Conservation (phyloP, 495 filamentous ascomycete genomes). For the Aspergillus olivimuriae region DNA sequence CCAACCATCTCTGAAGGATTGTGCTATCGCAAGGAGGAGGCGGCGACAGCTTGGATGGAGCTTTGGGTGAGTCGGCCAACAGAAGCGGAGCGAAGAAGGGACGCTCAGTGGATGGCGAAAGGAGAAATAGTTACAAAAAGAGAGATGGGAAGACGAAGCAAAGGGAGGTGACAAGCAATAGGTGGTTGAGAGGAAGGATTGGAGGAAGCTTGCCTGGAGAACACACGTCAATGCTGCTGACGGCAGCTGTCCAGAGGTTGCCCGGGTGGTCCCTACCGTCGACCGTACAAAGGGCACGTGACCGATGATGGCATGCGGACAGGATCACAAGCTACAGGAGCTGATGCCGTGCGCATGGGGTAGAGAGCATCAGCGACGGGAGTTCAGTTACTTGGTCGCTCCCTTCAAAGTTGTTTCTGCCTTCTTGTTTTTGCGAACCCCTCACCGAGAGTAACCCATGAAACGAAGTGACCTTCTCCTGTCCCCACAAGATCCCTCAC, state of each 20-base stretch:
- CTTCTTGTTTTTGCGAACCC: no score
- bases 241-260: slow-evolving; percentile 18
- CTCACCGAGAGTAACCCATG: no score
- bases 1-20: slow-evolving; percentile 64
- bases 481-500: no score
- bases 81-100: neutral
- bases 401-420: no score
- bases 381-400: no score
- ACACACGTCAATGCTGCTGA: slow-evolving; percentile 36
- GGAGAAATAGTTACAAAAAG: slow-evolving; percentile 10
- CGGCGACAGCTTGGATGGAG: slow-evolving; percentile 35
- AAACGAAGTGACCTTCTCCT: no score
- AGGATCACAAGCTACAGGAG: slow-evolving; percentile 3
- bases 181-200: slow-evolving; percentile 24
- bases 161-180: slow-evolving; percentile 20
- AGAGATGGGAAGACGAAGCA: slow-evolving; percentile 14
- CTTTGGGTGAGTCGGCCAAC: slow-evolving; percentile 21
- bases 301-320: slow-evolving; percentile 5
- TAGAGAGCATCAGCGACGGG: no score
- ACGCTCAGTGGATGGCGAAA: slow-evolving; percentile 8
- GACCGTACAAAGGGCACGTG: slow-evolving; percentile 21
- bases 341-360: no score
- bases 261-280: slow-evolving; percentile 19
- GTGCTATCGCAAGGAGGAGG: slow-evolving; percentile 27
- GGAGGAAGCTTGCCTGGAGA: slow-evolving; percentile 33